Evolutionary conservation across 164 flowering plant species (phyloP), one percentile per base, ranked within the genome.

Genomic region (Amborella trichopoda): DNA sequence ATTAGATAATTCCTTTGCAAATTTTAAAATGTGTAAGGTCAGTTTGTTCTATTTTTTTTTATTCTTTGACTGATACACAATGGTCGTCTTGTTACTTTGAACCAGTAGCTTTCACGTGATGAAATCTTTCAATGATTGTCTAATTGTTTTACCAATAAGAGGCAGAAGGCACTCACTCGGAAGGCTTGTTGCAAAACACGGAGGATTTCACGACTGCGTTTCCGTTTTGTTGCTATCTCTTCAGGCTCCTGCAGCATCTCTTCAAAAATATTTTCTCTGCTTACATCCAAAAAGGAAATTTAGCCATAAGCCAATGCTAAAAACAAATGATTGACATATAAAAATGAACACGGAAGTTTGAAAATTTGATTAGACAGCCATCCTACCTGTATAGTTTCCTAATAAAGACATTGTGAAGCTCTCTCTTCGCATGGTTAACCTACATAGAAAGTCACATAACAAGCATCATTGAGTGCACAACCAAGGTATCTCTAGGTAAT

Each of bases 211-310:
- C 89, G 74, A 24, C 87, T 73, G 13, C 75, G 94, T 63, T 85
- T 93, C 67, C 99, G 83, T 72, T 76, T 93, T 46, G 53, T 49
- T 12, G 99, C 79, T 19, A 93, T 56, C 53, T 88, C 99, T 17
- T 76, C 87, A 26, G 99, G 99, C 56, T 93, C 99, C 55, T 81
- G 95, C 62, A 93, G 66, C 97, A 93, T 78, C 69, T 88, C 94
- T 49, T 88, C 99, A 55, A 88, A 79, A 46, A 88, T 73, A 55
- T 83, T 81, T 46, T 93, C 97, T 61, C 99, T 93, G 78, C 57
- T 60, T 30, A n/a, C n/a, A n/a, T n/a, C n/a, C n/a, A n/a, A n/a
- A n/a, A n/a, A n/a, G n/a, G n/a, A n/a, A n/a, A n/a, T n/a, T n/a
- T n/a, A n/a, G n/a, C n/a, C n/a, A n/a, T n/a, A n/a, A n/a, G n/a